phyloP scores from a whole-genome alignment of 202 grass and related monocot species.

The Bolboschoenoplectus hybrid region DNA sequence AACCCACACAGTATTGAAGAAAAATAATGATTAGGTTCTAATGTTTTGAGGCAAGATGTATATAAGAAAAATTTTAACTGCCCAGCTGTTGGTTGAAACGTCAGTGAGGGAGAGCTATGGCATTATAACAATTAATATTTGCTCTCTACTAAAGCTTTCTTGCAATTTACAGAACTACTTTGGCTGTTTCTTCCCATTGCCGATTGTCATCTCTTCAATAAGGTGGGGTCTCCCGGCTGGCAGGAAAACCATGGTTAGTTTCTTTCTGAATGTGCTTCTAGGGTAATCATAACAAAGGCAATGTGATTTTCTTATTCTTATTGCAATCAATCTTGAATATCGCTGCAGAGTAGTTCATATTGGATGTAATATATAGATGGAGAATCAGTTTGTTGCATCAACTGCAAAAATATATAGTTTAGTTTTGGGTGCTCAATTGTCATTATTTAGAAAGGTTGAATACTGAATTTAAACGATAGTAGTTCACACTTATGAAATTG shows the following conservation, averaged over 20 bases:
- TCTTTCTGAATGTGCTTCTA: conserved; percentile 3
- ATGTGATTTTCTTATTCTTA: neutral
- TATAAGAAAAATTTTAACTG: neutral
- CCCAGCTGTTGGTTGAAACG: neutral
- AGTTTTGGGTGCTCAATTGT: neutral
- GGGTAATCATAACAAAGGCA: neutral
- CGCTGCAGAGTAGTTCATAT: neutral
- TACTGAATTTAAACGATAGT: neutral
- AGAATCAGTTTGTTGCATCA: neutral
- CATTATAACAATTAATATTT: neutral
- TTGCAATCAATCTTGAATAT: neutral
- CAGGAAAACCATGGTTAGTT: conserved; percentile 74
- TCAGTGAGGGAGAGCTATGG: neutral
- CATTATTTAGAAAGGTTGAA: neutral
- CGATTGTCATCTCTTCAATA: conserved; percentile 88
- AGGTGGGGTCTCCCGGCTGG: conserved; percentile 83
- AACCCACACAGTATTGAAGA: neutral
- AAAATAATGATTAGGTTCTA: neutral
- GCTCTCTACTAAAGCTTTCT: conserved; percentile 10
- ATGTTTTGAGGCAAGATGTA: neutral
- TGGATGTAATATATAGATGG: neutral
- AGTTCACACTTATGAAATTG: neutral
- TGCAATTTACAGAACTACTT: conserved; percentile 77
- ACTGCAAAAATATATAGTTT: neutral
- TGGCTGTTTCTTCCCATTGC: conserved; percentile 89